Evolutionary conservation across 306 rosid species (phyloP).

Genomic region (Elaeagnus macrophylla): DNA sequence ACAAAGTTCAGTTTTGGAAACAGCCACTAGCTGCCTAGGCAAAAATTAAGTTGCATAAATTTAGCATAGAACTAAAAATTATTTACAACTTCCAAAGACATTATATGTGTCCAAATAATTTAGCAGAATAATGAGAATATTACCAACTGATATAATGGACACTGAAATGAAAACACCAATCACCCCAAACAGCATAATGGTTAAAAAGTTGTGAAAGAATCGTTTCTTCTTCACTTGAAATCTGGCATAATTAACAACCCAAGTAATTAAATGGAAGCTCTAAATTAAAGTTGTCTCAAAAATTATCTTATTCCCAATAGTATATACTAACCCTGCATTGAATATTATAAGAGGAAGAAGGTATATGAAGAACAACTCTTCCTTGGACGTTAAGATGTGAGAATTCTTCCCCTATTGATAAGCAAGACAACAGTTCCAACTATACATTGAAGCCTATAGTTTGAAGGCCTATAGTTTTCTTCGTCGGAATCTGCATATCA

Average conservation of each 20-base stretch:
- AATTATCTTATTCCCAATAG: background rate
- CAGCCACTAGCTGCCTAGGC: slow-evolving; percentile 74
- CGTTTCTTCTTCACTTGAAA: slow-evolving; percentile 97
- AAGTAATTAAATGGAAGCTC: background rate
- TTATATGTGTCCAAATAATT: no score
- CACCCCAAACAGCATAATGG: slow-evolving; percentile 78
- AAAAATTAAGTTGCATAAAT: no score
- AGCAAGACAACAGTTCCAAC: slow-evolving; percentile 52
- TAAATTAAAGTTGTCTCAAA: background rate
- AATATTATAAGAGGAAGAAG: slow-evolving; percentile 99
- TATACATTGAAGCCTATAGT: no score
- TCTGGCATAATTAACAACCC: slow-evolving; percentile 23
- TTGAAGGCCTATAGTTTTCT: no score
- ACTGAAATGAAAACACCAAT: no score
- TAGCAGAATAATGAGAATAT: no score
- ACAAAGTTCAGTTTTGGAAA: slow-evolving; percentile 60
- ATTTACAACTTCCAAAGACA: no score
- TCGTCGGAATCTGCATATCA: no score
- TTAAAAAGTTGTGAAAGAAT: slow-evolving; percentile 76
- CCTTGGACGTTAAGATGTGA: slow-evolving; percentile 59
- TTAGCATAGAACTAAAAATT: no score
- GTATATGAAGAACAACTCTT: slow-evolving; percentile 86
- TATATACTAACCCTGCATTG: slow-evolving; percentile 54
- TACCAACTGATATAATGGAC: no score
- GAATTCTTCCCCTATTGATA: slow-evolving; percentile 63